Evolutionary conservation across 345 rosid genomes (phyloP), one percentile per base, ranked within the genome.

Genomic region (Excoecaria agallocha): DNA sequence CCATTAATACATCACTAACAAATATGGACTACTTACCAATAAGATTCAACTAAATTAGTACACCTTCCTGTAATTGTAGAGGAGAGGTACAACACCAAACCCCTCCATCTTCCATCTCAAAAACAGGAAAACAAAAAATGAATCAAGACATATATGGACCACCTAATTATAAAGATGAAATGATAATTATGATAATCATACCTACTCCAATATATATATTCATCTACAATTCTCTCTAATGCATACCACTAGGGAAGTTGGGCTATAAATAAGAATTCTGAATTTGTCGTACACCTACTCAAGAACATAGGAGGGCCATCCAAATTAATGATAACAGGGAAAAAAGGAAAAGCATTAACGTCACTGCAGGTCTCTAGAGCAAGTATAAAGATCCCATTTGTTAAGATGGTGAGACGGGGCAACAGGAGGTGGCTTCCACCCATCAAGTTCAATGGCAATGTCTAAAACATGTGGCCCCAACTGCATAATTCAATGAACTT

Each of bases 351-450:
- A 67, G 70, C 81, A 66, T 69, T 61, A 20, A 49, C 20, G 57
- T 75, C 70, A 45, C 65, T 51, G 45, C 50, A 69, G 64, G 79
- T 71, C 58, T 79, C 66, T 71, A 61, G 38, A 72, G 68, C 70
- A 48, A 61, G 71, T n/a, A n/a, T n/a, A n/a, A 58, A 68, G 65
- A 15, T 43, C 66, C 72, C 82, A 56, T 65, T 60, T 59, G 64
- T 73, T 49, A 75, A 68, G 76, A 56, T 66, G 82, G 71, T 41
- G 69, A 15, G 71, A 62, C 3, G 79, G 74, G 76, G 74, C 81
- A 82, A 62, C 60, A 60, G 67, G 80, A 79, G 78, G 86, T 83
- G 86, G 85, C 82, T 81, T 87, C 86, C 87, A 86, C 83, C 86
- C 64, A 60, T 75, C 56, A 81, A 72, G 70, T 73, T 76, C 74